Evolutionary conservation across 2,329 filamentous ascomycete genomes (phyloP).

Genomic region (Fusarium dimerum): DNA sequence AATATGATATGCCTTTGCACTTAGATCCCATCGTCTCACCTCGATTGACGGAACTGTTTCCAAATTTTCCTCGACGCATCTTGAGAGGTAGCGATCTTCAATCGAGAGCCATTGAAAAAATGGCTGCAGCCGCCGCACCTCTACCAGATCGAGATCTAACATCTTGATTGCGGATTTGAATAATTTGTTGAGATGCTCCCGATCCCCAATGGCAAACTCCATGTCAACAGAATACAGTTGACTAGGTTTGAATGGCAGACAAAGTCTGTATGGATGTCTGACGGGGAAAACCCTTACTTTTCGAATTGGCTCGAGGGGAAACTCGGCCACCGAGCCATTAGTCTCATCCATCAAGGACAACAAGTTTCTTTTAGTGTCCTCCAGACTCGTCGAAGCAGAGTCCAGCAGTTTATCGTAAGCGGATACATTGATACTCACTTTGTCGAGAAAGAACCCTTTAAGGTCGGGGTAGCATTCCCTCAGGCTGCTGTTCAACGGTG

Average conservation of each 20-base stretch:
- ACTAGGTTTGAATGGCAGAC: no score
- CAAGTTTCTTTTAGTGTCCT: constrained; percentile 7
- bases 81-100: constrained; percentile 11
- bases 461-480: constrained; percentile 7
- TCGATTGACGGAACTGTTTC: background rate
- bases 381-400: background rate
- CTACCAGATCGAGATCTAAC: constrained; percentile 18
- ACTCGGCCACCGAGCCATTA: no score
- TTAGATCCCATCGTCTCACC: constrained; percentile 5
- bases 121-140: constrained; percentile 8
- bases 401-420: constrained; percentile 19
- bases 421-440: constrained; percentile 11
- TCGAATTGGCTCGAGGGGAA: constrained; percentile 12
- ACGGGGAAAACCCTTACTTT: constrained; percentile 16
- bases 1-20: constrained; percentile 16
- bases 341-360: constrained; percentile 12
- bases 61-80: constrained; percentile 8
- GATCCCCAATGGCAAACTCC: constrained; percentile 18
- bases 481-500: constrained; percentile 10
- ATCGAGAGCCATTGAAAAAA: constrained; percentile 11
- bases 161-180: constrained; percentile 9
- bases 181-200: constrained; percentile 1
- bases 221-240: constrained; percentile 2
- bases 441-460: constrained; percentile 8
- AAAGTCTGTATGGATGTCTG: constrained; percentile 1